Evolutionary conservation across 441 rosid genomes (phyloP), one percentile per base, ranked within the genome.

Genomic region (Hypseocharis bilobata): DNA sequence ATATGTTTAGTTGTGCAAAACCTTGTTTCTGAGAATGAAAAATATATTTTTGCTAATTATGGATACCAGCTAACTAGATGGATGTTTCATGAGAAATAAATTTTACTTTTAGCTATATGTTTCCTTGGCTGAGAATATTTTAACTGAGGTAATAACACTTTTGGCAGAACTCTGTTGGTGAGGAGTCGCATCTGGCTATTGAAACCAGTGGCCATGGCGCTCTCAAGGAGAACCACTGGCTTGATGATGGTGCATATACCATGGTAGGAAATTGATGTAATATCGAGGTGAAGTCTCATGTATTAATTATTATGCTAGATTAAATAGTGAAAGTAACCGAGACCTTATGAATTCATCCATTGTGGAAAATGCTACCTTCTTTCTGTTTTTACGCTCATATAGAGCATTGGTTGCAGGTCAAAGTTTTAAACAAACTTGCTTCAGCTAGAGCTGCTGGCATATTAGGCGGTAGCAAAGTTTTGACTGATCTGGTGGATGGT

Each of bases 191-290:
- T 84, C 88, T 91, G 66, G 97, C 96, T 55, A 90, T 92, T 60
- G 97, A 92, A 83, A 93, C 96, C 71, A 91, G 97, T 74, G 97
- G 96, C 29, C 99, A 93, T 71, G 98, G 98, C 72, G 98, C 97
- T 69, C 88, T 93, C 47, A 90, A 87, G 82, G 96, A 88, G 77
- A 91, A 93, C 69, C 83, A 91, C 72, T 93, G 97, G 98, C 97
- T 93, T 13, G 98, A 93, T 80, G 98, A 93, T 74, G 98, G 98
- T 19, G 93, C 98, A 61, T 93, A 93, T 77, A 92, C 89, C 73
- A 93, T 93, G 98, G 97, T 93, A 75, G 45, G 85, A 63, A 66
- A 70, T 36, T 38, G 32, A 19, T 27, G 17, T 59, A 26, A 59
- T 32, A 57, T 49, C 45, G 22, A 67, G 34, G 25, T 42, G 47